Evolutionary conservation across 1,284 basidiomycete genomes (phyloP), one percentile per base, ranked within the genome.

Genomic region (Kalmanozyma brasiliensis): DNA sequence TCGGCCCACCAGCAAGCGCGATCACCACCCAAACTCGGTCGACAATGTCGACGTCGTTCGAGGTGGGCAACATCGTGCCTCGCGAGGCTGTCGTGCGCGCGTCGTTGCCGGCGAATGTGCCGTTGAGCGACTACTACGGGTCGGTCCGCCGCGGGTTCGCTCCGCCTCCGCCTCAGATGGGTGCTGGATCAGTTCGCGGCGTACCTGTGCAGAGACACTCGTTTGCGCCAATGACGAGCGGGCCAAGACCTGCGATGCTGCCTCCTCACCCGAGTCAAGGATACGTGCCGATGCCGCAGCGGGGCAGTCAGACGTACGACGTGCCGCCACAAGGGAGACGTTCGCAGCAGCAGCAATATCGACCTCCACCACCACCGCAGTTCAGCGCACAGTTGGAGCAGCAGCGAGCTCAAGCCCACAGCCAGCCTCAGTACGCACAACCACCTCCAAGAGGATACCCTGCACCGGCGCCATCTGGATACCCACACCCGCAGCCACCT

Each of bases 1-100:
- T 32, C 16, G 33, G n/a, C 0, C 30, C 38, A 24, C 7, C 29
- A 5, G 38, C 8, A 23, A 20, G 34, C 4, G 41, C 41, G 16
- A 37, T 30, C 9, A 19, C 41, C 38, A 44, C 63, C 1, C 40
- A 37, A 1, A 34, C 56, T 9, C 36, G 17, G 2, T 29, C 26
- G 5, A 66, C 30, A 5, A n/a, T n/a, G n/a, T 22, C 30, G 10
- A 67, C 64, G 3, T 37, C 49, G 4, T 67, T 67, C 19, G 49
- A 67, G 26, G 65, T 68, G 14, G 65, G 65, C 1, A 49, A 40
- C 33, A 63, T 68, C 22, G 55, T 68, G 0, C 43, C 59, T 1
- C 40, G 59, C 4, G 16, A 38, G 13, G 59, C 59, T 16, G 49
- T 61, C 5, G 52, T 44, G 11, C 24, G 48, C 8, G 47, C 49